These are phyloP conservation scores for Pholiota adiposa DNA, from an alignment of 1,284 basidiomycete genomes.

Conservation along the genomic window DNA sequence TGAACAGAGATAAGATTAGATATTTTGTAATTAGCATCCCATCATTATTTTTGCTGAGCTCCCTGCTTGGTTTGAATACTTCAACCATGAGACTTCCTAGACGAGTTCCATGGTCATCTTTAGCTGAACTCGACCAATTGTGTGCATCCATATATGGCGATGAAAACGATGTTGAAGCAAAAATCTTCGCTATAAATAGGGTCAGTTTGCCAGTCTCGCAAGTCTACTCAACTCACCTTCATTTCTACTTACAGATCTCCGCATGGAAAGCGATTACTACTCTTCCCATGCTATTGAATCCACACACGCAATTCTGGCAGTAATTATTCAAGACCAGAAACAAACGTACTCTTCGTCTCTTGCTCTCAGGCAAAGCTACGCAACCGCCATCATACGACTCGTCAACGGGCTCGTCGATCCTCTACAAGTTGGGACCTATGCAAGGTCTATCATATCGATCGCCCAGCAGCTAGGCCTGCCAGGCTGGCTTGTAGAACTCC, in stretches of 20 bases:
- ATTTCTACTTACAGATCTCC: constrained; percentile 55
- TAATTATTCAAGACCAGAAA: constrained; percentile 55
- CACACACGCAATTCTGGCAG: constrained; percentile 69
- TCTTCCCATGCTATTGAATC: constrained; percentile 76
- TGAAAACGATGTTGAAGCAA: constrained; percentile 59
- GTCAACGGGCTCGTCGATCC: constrained; percentile 97
- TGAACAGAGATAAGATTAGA: neutral
- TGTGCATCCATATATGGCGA: constrained; percentile 83
- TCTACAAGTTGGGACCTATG: constrained; percentile 85
- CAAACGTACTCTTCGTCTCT: constrained; percentile 42
- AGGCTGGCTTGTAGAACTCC: constrained; percentile 88
- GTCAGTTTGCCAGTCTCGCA: constrained; percentile 48
- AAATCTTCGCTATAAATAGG: constrained; percentile 68
- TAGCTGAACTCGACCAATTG: constrained; percentile 79
- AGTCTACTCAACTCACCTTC: constrained; percentile 5
- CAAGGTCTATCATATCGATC: constrained; percentile 89
- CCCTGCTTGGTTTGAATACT: neutral
- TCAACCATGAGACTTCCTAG: constrained; percentile 76
- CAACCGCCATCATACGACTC: constrained; percentile 82
- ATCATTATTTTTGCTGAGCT: constrained; percentile 3
- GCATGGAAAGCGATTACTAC: constrained; percentile 76
- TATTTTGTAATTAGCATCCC: neutral
- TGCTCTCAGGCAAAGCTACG: constrained; percentile 67
- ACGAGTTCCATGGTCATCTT: constrained; percentile 82
- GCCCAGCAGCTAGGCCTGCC: constrained; percentile 89